Base-by-base conservation (phyloP, 306 rosid species). In the Citrullus amarus region DNA sequence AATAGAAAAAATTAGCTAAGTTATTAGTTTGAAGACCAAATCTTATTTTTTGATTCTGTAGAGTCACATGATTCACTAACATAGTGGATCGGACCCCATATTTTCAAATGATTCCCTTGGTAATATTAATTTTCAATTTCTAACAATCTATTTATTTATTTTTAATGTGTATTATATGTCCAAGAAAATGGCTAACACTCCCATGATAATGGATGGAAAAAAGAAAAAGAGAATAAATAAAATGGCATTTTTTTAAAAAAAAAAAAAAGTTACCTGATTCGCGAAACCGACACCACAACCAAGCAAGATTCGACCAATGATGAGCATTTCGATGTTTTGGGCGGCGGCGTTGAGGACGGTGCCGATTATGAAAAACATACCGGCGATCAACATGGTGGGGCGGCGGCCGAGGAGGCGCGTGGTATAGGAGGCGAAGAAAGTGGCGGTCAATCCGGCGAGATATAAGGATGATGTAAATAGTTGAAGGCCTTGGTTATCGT, bases 231-330 rank as follows among this genome's bases (percentile, higher is more conserved):
- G 4, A 36, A 36, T 36, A 48, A 48, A 11, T 11, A 48, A 48
- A 48, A 48, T 48, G 54, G 54, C 16, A 48, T 32, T 32, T 32
- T 32, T 32, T 32, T 32, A 28, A 17, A 13, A 70, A 11, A 28
- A 17, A 13, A 70, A 11, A 43, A 9, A 48, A 25, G 6, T 6
- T 28, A 89, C 91, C 89, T 90, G 97, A 77, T 90, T 88, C 50
- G 89, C 94, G 20, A 91, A 92, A 73, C 97, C 97, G 78, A 87
- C 84, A 1, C 97, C 97, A 75, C 80, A 90, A 7, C 97, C 97
- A 36, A 92, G 93, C 36, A 90, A 70, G 82, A 90, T 43, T 18
- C 97, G 81, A 20, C 95, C 95, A 56, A 77, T 0, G 73, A 90
- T 85, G 50, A 92, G 93, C 88, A 88, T 82, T 76, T 79, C 18